These are phyloP conservation scores for Boletus sensibilis DNA, from an alignment of 768 basidiomycete species.

Conservation along the genomic window DNA sequence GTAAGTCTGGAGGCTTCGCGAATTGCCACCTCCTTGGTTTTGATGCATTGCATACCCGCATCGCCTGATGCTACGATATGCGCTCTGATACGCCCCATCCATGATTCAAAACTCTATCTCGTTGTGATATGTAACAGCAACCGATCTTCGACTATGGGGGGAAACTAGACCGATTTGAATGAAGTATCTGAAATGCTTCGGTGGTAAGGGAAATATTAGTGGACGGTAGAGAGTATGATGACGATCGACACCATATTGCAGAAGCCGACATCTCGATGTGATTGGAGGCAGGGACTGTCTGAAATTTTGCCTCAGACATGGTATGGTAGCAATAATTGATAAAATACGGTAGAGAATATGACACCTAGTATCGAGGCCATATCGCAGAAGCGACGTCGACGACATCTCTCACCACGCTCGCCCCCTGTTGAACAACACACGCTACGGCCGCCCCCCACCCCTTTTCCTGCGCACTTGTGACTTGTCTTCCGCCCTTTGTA, in stretches of 20 bases:
- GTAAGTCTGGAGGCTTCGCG: neutral
- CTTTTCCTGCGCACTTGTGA: conserved; percentile 61
- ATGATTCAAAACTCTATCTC: neutral
- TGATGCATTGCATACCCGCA: neutral
- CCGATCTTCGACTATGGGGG: neutral
- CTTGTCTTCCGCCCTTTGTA: conserved; percentile 50
- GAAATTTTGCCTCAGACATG: neutral
- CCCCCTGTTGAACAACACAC: conserved; percentile 72
- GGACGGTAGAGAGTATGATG: too few relatives aligned
- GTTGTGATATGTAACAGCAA: neutral
- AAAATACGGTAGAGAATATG: neutral
- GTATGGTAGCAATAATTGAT: neutral
- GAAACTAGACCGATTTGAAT: neutral
- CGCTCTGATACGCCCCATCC: neutral
- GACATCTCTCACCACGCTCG: conserved; percentile 73
- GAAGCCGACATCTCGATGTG: neutral
- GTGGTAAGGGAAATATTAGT: neutral
- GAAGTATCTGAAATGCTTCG: neutral
- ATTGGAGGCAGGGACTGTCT: neutral
- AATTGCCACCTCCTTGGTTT: neutral
- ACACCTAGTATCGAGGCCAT: conserved; percentile 35
- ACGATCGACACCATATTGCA: neutral
- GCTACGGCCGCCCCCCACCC: conserved; percentile 72
- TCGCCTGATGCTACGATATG: neutral
- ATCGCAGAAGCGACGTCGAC: conserved; percentile 64